Base-by-base conservation (phyloP, 2,329 filamentous ascomycete genomes). In the Capronia coronata region DNA sequence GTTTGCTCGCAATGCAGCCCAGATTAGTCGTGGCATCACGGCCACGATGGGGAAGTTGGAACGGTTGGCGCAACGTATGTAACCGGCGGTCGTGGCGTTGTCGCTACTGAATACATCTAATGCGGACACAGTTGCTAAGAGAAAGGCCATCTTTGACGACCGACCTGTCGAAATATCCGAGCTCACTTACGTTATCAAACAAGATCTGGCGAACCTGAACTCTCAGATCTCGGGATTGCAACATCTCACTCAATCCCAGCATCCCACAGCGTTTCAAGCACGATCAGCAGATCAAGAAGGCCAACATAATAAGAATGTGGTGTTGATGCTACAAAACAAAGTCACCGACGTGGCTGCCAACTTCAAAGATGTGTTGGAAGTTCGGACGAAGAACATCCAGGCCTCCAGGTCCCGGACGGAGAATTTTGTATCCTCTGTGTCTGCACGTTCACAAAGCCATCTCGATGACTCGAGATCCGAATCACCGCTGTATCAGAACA, bases 81-180 rank as follows among this genome's bases (percentile, higher is more conserved):
- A 4, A n/a, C n/a, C 10, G 5, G 29, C 13, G 25, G 10, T 16
- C 4, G 5, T 4, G 8, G 6, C 23, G n/a, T n/a, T 3, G 23
- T 25, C 13, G 8, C 8, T 9, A 8, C n/a, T 19, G 25, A 32
- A 30, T 13, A 30, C 13, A 8, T 4, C 40, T 43, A 43, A 49
- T 37, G 55, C 23, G 7, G 14, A 41, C 2, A 21, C 54, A 86
- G 83, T 98, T 65, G 93, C 93, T n/a, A 91, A 89, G 68, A 83
- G 91, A 63, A 94, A 95, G 71, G 95, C 93, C 8, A 82, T 98
- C 37, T 98, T 98, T 67, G 93, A 98, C 68, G 93, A 98, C 72
- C 82, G 87, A 65, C 89, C 93, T 0, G 87, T 96, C 48, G 93
- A 98, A 70, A 96, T 97, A 67, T 93, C 93, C 67, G 89, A 97